Conservation (phyloP, 2,329 filamentous ascomycete species). For the Stachybotrys chlorohalonatus region DNA sequence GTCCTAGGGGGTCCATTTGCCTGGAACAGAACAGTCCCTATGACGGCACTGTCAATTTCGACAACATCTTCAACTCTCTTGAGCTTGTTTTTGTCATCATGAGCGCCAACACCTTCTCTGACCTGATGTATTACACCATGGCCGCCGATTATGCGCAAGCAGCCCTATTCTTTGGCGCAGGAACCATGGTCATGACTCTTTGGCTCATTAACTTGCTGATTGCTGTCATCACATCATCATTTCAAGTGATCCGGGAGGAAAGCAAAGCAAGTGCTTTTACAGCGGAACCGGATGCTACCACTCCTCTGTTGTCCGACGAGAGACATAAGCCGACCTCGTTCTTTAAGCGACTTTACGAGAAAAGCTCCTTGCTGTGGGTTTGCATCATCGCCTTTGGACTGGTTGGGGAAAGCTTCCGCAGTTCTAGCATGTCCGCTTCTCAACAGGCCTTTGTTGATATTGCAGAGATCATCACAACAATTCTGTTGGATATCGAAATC, state of each 20-base stretch:
- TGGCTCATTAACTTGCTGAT: constrained; percentile 95
- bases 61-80: constrained; percentile 85
- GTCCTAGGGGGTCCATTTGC: constrained; percentile 75
- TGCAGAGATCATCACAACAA: constrained; percentile 67
- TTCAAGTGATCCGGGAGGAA: constrained; percentile 96
- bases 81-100: constrained; percentile 97
- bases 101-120: constrained; percentile 94
- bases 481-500: constrained; percentile 75
- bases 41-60: constrained; percentile 83
- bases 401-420: constrained; percentile 69
- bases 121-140: constrained; percentile 88
- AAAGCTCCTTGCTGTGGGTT: constrained; percentile 70
- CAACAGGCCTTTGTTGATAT: constrained; percentile 58
- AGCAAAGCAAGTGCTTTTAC: constrained; percentile 92
- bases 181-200: constrained; percentile 84
- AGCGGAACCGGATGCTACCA: constrained; percentile 48
- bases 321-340: constrained; percentile 26
- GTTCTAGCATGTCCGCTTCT: constrained; percentile 59
- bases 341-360: constrained; percentile 66
- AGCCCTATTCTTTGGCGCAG: constrained; percentile 65
- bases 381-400: constrained; percentile 70
- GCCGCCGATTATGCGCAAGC: constrained; percentile 85
- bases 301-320: constrained; percentile 27
- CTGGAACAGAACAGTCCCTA: constrained; percentile 71
- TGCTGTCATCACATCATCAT: constrained; percentile 95